Evolutionary conservation across 768 basidiomycete species (phyloP), one percentile per base, ranked within the genome.

Genomic region (Suillus occidentalis): DNA sequence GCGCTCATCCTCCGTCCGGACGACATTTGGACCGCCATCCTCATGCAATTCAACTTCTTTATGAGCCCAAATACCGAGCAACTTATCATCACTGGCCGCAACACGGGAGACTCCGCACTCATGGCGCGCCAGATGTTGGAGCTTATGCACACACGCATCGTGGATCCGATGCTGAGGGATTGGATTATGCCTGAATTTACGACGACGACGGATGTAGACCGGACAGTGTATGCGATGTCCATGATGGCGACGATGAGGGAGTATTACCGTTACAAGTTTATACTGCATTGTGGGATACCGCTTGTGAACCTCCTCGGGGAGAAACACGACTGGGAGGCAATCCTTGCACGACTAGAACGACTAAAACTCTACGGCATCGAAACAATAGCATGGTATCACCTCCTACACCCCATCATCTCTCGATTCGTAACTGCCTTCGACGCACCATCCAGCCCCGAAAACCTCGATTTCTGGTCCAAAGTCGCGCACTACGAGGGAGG

Each of bases 21-120:
- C 62, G 81, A 82, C 65, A 72, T 82, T 22, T 82, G 81, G 81
- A 70, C 79, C 3, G 77, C 80, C 1, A 81, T 83, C 52, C 65
- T 81, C 7, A 70, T 67, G n/a, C 80, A 81, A 53, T 69, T 80
- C 66, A 79, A 72, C 61, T 72, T 78, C 65, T 79, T 68, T 55
- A 71, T 77, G 28, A 71, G 72, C 59, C 71, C 69, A 16, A 68
- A 76, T 55, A 67, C 74, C 8, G 79, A 80, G 58, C 71, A 73
- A 1, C 68, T 62, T 8, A 65, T 81, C 13, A 57, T 66, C 8
- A 64, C 74, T 9, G 8, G 22, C n/a, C 62, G 66, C 0, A 57
- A 65, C 57, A 60, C 43, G 59, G 63, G 75, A 9, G 76, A 81
- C 63, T 79, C 75, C 58, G 74, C 73, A 10, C 43, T 43, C 4